phyloP scores from a whole-genome alignment of 495 filamentous ascomycete genomes.

The Aspergillus conjunctus region DNA sequence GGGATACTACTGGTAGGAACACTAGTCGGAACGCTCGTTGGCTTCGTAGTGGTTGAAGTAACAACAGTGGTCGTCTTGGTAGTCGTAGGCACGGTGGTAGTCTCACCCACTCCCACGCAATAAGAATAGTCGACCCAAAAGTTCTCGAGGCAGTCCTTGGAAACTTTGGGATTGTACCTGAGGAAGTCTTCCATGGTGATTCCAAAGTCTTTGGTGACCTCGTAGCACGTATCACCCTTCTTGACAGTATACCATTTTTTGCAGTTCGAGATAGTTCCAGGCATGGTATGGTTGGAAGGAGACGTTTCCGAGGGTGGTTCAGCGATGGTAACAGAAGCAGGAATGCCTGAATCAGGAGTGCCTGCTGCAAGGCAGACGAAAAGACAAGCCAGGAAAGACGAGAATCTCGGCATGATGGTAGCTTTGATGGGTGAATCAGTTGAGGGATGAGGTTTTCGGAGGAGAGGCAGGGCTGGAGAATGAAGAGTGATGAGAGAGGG shows the following conservation, averaged over 20 bases:
- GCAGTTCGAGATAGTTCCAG: conserved; percentile 21
- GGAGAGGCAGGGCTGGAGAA: not conserved
- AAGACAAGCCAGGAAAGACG: not conserved
- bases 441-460: not conserved
- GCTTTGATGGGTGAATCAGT: not conserved
- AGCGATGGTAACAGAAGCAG: too few relatives aligned
- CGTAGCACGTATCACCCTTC: conserved; percentile 25
- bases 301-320: not conserved
- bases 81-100: not conserved
- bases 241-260: conserved; percentile 28
- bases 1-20: not conserved
- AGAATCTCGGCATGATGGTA: not conserved
- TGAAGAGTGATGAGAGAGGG: not conserved
- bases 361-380: not conserved
- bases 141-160: conserved; percentile 20
- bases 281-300: conserved; percentile 20
- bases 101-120: conserved; percentile 22
- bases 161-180: conserved; percentile 30
- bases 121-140: conserved; percentile 21
- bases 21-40: not conserved
- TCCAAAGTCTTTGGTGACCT: conserved; percentile 11
- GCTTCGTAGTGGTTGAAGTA: not conserved
- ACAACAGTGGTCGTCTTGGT: not conserved
- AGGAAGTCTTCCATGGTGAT: conserved; percentile 25
- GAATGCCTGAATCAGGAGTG: not conserved